Percentiles rank a stretch among this genome's conserved stretches.
Evolutionary conservation across 225 moss, liverwort and hornwort species (phyloP).

Genomic region (Antitrichia curtipendula): DNA sequence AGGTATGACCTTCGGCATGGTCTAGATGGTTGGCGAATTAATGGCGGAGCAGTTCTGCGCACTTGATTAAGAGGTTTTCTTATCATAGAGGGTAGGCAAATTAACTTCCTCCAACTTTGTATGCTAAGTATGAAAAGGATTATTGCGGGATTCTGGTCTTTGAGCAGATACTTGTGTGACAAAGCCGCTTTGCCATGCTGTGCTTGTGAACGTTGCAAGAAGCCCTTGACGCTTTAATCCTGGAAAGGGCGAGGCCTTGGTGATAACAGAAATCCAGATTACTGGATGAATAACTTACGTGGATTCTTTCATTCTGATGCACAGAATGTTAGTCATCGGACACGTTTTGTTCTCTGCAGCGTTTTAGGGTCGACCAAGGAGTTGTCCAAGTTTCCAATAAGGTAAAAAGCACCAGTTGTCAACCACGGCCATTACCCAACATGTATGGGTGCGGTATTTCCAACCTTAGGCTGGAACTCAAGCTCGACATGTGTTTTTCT

Average conservation of each 20-base stretch:
- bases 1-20: slow-evolving; percentile 75
- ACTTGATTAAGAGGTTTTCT: slow-evolving; percentile 7
- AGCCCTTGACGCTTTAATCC: background rate
- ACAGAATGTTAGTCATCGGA: background rate
- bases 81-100: background rate
- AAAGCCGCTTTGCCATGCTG: background rate
- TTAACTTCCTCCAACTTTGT: background rate
- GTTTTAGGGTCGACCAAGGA: too few relatives aligned
- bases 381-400: background rate
- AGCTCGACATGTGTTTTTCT: too few relatives aligned
- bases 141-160: background rate
- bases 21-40: slow-evolving; percentile 70
- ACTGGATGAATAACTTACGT: background rate
- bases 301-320: background rate
- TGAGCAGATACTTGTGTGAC: background rate
- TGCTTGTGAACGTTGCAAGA: background rate
- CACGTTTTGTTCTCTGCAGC: background rate
- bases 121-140: background rate
- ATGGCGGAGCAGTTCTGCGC: slow-evolving; percentile 78
- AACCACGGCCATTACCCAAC: too few relatives aligned
- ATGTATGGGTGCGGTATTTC: too few relatives aligned
- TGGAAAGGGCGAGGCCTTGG: background rate
- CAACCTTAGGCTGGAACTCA: too few relatives aligned
- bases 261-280: background rate
- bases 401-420: too few relatives aligned